These are phyloP conservation scores for Aspergillus steynii DNA, from an alignment of 495 filamentous ascomycete species.

Conservation along the genomic window DNA sequence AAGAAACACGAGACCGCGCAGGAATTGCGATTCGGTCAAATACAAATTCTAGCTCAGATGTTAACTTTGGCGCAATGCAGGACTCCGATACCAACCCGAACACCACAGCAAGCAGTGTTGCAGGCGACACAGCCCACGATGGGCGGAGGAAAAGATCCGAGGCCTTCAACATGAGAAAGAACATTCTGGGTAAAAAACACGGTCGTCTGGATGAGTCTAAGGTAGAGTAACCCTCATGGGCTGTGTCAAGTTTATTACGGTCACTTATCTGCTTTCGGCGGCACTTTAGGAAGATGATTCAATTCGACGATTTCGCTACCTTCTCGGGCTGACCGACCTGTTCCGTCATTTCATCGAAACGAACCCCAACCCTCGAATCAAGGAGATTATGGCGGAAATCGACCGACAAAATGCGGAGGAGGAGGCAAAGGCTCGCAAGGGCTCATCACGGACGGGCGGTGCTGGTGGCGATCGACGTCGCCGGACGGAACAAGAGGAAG, in stretches of 20 bases:
- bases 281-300: conserved; percentile 83
- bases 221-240: conserved; percentile 48
- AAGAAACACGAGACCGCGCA: conserved; percentile 83
- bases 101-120: conserved; percentile 85
- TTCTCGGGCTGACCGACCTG: conserved; percentile 92
- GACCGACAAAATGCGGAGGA: conserved; percentile 84
- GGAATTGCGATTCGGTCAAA: conserved; percentile 31
- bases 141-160: conserved; percentile 83
- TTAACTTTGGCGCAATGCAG: conserved; percentile 30
- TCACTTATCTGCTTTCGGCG: conserved; percentile 7
- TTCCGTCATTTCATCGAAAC: conserved; percentile 99
- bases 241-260: background rate
- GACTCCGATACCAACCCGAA: conserved; percentile 94
- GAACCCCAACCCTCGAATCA: conserved; percentile 88
- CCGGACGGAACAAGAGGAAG: conserved; percentile 95
- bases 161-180: conserved; percentile 82
- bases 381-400: conserved; percentile 89
- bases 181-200: conserved; percentile 92
- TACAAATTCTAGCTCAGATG: background rate
- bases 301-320: conserved; percentile 90
- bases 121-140: conserved; percentile 69
- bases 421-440: conserved; percentile 67
- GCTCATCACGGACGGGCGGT: conserved; percentile 74
- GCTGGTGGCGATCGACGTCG: conserved; percentile 78
- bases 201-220: conserved; percentile 85